Conservation (phyloP, 1,139 yeast species). For the Geotrichum klebahnii region DNA sequence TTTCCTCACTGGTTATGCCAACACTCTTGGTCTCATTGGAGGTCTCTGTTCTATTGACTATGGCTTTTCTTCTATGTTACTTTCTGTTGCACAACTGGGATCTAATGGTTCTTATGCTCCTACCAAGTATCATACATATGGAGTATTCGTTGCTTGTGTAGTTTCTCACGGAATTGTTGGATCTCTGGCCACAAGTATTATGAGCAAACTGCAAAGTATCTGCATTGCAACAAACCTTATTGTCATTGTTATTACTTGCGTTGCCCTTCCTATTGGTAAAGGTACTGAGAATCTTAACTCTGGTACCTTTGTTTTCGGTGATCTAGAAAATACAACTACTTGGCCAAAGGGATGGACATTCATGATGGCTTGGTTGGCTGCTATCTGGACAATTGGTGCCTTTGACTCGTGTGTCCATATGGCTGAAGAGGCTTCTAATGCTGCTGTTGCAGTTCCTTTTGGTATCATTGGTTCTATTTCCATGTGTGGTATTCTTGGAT, state of each 20-base stretch:
- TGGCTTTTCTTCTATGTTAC: conserved; percentile 54
- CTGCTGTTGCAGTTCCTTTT: conserved; percentile 61
- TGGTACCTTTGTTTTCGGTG: conserved; percentile 51
- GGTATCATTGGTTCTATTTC: conserved; percentile 57
- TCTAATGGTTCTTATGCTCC: conserved; percentile 48
- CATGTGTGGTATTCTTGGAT: conserved; percentile 60
- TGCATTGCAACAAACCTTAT: conserved; percentile 56
- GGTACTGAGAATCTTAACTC: conserved; percentile 34
- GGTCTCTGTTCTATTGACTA: conserved; percentile 57
- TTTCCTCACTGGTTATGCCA: conserved; percentile 57
- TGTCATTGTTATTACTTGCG: conserved; percentile 54
- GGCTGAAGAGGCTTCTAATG: conserved; percentile 64
- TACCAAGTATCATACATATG: conserved; percentile 49
- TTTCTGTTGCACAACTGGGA: conserved; percentile 50
- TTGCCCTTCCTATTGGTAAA: conserved; percentile 53
- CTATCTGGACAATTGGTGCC: conserved; percentile 46
- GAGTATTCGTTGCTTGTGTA: conserved; percentile 53
- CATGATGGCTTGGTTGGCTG: conserved; percentile 58
- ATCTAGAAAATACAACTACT: conserved; percentile 50
- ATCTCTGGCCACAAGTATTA: conserved; percentile 49
- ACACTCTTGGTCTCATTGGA: conserved; percentile 55
- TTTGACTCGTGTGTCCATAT: conserved; percentile 71
- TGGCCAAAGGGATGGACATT: conserved; percentile 71
- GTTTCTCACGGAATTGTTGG: conserved; percentile 47
- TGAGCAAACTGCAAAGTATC: conserved; percentile 57